These are phyloP conservation scores for Tarenaya hassleriana DNA, from an alignment of 345 rosid species.

Conservation along the genomic window DNA sequence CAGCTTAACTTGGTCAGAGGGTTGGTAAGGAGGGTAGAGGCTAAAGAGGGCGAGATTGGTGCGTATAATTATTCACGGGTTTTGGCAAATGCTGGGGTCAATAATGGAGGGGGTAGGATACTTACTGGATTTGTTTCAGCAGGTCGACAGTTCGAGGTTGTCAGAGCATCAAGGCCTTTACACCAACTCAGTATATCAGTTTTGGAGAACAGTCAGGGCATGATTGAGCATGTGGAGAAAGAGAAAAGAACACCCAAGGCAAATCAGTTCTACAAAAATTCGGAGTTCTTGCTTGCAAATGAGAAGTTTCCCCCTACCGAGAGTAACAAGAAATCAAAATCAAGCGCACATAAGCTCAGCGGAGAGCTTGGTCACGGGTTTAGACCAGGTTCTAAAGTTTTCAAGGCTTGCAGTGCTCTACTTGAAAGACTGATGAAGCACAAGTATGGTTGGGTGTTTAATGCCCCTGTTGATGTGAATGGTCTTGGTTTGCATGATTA, in stretches of 20 bases:
- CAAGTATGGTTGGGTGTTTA: constrained; percentile 94
- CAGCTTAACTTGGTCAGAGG: constrained; percentile 69
- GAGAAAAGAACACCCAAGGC: constrained; percentile 99
- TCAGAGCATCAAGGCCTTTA: constrained; percentile 63
- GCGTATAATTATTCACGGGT: constrained; percentile 36
- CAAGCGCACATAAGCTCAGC: constrained; percentile 69
- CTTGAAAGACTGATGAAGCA: constrained; percentile 94
- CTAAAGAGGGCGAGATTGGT: constrained; percentile 49
- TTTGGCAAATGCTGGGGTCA: constrained; percentile 31
- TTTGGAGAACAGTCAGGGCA: constrained; percentile 61
- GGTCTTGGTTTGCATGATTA: constrained; percentile 85
- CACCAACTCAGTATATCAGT: constrained; percentile 66
- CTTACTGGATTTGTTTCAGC: constrained; percentile 57
- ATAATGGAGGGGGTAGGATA: constrained; percentile 52
- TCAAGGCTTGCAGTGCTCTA: constrained; percentile 64
- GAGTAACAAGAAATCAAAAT: constrained; percentile 85
- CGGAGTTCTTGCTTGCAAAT: constrained; percentile 92
- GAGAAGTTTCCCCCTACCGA: constrained; percentile 97
- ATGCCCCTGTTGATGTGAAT: constrained; percentile 81
- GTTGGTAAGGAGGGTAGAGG: constrained; percentile 78
- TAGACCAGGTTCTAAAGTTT: constrained; percentile 49
- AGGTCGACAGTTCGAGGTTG: constrained; percentile 45
- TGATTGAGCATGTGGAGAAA: constrained; percentile 67
- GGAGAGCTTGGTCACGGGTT: constrained; percentile 54
- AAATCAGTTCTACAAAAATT: constrained; percentile 84